Evolutionary conservation across 1,139 yeast genomes (phyloP).

Genomic region (Geotrichum restrictum): DNA sequence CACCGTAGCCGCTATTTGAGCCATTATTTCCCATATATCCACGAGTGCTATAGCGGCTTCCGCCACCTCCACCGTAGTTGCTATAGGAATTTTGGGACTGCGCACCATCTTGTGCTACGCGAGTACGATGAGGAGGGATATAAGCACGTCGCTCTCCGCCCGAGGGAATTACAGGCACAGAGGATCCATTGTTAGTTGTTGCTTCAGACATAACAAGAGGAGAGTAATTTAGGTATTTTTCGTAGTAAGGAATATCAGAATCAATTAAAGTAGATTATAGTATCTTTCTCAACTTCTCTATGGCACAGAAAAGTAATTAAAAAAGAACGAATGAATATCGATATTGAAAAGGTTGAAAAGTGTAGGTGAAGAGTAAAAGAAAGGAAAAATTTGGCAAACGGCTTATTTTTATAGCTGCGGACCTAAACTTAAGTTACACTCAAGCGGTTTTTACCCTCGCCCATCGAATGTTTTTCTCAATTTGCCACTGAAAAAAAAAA

Average conservation of each 20-base stretch:
- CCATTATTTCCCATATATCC: neutral
- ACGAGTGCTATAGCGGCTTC: neutral
- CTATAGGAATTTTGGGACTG: conserved; percentile 4
- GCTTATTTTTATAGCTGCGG: no score
- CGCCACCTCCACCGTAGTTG: conserved; percentile 10
- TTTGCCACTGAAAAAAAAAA: no score
- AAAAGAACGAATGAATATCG: neutral
- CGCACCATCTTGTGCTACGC: conserved; percentile 13
- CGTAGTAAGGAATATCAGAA: neutral
- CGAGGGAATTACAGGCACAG: conserved; percentile 9
- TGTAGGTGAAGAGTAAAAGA: neutral
- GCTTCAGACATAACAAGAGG: conserved; percentile 18
- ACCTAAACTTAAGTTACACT: no score
- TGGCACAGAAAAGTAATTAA: neutral
- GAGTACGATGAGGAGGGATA: conserved; percentile 19
- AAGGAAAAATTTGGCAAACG: neutral
- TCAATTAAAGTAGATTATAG: neutral
- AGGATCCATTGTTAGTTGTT: conserved; percentile 9
- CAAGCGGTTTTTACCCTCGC: no score
- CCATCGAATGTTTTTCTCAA: no score
- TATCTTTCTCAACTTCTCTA: neutral
- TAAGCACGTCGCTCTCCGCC: conserved; percentile 17
- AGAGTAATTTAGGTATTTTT: neutral
- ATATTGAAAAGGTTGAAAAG: neutral
- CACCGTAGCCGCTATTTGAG: conserved; percentile 1